Evolutionary conservation across 805 yeast species (phyloP).

Genomic region (Tetrapisispora arboricola): DNA sequence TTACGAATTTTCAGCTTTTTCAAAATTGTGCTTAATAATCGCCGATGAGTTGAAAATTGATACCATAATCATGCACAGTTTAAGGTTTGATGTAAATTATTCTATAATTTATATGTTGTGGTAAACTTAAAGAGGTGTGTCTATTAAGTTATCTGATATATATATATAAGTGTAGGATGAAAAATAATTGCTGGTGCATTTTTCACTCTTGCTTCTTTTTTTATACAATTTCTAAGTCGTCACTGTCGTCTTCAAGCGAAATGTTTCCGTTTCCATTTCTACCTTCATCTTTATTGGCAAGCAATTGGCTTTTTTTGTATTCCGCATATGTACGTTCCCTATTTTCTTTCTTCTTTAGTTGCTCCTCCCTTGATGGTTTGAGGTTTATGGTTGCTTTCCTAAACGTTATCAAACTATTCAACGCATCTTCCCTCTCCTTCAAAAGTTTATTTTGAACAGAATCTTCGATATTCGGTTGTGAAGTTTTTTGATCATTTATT

Average conservation of each 20-base stretch:
- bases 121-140: too few species aligned
- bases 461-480: slow-evolving; percentile 4
- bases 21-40: too few species aligned
- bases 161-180: too few species aligned
- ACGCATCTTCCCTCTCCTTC: slow-evolving; percentile 13
- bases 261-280: background rate
- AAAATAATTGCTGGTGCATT: too few species aligned
- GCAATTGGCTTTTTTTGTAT: slow-evolving; percentile 11
- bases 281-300: background rate
- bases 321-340: slow-evolving; percentile 25
- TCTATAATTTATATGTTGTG: too few species aligned
- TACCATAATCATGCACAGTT: too few species aligned
- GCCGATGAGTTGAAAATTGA: too few species aligned
- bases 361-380: slow-evolving; percentile 25
- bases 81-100: too few species aligned
- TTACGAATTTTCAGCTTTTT: too few species aligned
- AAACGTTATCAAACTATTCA: slow-evolving; percentile 24
- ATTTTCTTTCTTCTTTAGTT: slow-evolving; percentile 19
- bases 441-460: slow-evolving; percentile 5
- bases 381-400: slow-evolving; percentile 29
- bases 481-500: background rate
- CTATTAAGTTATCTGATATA: too few species aligned
- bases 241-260: background rate
- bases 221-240: background rate
- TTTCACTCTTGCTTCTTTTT: too few species aligned